These are phyloP conservation scores for Rubia peregrina DNA, from an alignment of 305 asterid species.

Conservation along the genomic window DNA sequence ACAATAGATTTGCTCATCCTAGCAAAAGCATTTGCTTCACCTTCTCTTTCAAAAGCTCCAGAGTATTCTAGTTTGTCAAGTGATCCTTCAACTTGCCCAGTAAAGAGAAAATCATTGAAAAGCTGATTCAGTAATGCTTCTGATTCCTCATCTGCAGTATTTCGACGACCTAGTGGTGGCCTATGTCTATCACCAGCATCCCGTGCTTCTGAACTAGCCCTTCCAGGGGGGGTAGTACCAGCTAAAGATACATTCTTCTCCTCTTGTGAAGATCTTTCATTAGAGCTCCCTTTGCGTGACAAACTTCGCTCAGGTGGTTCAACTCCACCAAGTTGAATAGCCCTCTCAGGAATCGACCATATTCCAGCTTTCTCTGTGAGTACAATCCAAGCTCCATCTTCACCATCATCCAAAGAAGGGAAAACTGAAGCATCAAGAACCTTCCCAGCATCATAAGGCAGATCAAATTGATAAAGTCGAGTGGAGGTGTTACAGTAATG, in stretches of 20 bases:
- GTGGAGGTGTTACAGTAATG: constrained; percentile 84
- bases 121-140: constrained; percentile 81
- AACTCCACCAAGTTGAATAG: constrained; percentile 83
- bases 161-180: constrained; percentile 47
- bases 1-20: constrained; percentile 85
- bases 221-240: constrained; percentile 65
- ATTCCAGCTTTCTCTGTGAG: constrained; percentile 95
- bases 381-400: constrained; percentile 88
- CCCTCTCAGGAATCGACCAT: constrained; percentile 96
- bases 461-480: constrained; percentile 82
- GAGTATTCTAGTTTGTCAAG: constrained; percentile 55
- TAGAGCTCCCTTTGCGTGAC: constrained; percentile 88
- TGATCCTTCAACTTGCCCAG: constrained; percentile 74
- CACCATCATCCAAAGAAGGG: constrained; percentile 61
- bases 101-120: constrained; percentile 69
- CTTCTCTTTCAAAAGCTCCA: constrained; percentile 91
- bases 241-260: constrained; percentile 52
- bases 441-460: constrained; percentile 90
- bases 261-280: constrained; percentile 58
- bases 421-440: constrained; percentile 86
- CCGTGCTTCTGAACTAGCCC: constrained; percentile 82
- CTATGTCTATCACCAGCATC: constrained; percentile 67
- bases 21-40: constrained; percentile 72
- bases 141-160: constrained; percentile 86
- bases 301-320: constrained; percentile 94